Conservation (phyloP, 345 rosid species). For the Gynandropsis gynandra region DNA sequence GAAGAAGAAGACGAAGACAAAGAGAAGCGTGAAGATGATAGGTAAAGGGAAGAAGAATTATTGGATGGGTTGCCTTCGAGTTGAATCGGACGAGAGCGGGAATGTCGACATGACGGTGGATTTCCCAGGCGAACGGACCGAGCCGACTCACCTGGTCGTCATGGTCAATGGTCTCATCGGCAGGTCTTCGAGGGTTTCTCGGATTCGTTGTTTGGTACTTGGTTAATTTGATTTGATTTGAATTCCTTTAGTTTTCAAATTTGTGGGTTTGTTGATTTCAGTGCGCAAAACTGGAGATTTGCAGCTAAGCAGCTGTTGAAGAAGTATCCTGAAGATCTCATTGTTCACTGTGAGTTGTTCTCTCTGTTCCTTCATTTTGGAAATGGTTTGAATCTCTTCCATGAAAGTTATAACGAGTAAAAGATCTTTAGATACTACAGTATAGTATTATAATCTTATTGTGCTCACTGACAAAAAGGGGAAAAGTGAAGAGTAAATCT, state of each 20-base stretch:
- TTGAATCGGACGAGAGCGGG: conserved; percentile 35
- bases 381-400: background rate
- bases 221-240: conserved; percentile 7
- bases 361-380: background rate
- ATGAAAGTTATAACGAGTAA: background rate
- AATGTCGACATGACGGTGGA: conserved; percentile 47
- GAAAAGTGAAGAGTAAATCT: too few relatives aligned
- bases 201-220: conserved; percentile 2
- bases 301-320: conserved; percentile 67
- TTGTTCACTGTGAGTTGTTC: conserved; percentile 60
- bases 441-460: background rate
- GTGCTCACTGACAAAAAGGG: background rate
- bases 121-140: conserved; percentile 30
- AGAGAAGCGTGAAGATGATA: conserved; percentile 3
- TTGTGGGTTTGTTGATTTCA: conserved; percentile 17
- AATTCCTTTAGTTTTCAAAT: background rate
- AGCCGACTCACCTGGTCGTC: conserved; percentile 62
- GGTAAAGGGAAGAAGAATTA: conserved; percentile 20
- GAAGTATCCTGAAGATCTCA: conserved; percentile 48
- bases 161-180: conserved; percentile 88
- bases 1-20: background rate
- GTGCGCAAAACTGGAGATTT: conserved; percentile 67
- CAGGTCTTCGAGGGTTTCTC: conserved; percentile 34
- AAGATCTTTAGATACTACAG: too few relatives aligned
- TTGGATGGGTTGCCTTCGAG: conserved; percentile 48